Percentiles rank a stretch among this genome's conserved stretches.
Evolutionary conservation across 2,329 filamentous ascomycete species (phyloP).

Genomic region (Arthrobotrys sphaeroides): DNA sequence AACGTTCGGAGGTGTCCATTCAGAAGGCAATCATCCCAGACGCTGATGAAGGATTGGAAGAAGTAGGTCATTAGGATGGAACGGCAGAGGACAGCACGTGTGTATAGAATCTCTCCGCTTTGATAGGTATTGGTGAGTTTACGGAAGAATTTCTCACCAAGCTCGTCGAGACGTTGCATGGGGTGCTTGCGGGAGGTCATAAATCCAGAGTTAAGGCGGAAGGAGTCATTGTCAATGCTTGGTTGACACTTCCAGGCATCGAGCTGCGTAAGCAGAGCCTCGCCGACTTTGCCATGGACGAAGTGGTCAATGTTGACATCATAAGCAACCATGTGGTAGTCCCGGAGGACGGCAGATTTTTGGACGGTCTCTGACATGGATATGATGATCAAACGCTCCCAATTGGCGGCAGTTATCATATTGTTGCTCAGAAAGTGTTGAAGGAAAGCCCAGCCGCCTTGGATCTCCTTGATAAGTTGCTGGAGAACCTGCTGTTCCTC

Average conservation of each 20-base stretch:
- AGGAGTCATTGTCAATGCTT: conserved; percentile 18
- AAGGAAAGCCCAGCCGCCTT: conserved; percentile 18
- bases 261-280: conserved; percentile 17
- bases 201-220: conserved; percentile 38
- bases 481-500: conserved; percentile 49
- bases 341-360: conserved; percentile 14
- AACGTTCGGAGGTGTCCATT: conserved; percentile 36
- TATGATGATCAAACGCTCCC: conserved; percentile 22
- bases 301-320: conserved; percentile 44
- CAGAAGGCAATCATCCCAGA: conserved; percentile 44
- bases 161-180: conserved; percentile 44
- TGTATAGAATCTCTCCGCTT: conserved; percentile 38
- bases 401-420: neutral
- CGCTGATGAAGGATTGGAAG: conserved; percentile 31
- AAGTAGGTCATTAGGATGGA: conserved; percentile 40
- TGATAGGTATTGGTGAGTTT: conserved; percentile 34
- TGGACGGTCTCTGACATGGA: conserved; percentile 15
- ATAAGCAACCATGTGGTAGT: conserved; percentile 30
- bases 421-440: conserved; percentile 1
- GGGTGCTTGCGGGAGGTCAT: conserved; percentile 37
- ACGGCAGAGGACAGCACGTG: conserved; percentile 40
- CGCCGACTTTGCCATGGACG: conserved; percentile 9
- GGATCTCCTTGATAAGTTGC: conserved; percentile 27
- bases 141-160: conserved; percentile 50
- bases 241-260: conserved; percentile 14